Conservation (phyloP, 176 grass and related monocot genomes). For the Hordeum vulgare region MorexV3_pseudomolecules_assembly NC_058520.1:177652070-177652569, state of each 20-base stretch:
- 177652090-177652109: not conserved
- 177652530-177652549: constrained; percentile 60
- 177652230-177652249: not conserved
- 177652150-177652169: not conserved
- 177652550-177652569: constrained; percentile 90
- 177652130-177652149: not conserved
- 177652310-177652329: constrained; percentile 66
- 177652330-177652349: constrained; percentile 70
- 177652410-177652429: constrained; percentile 90
- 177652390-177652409: constrained; percentile 87
- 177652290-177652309: constrained; percentile 66
- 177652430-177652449: constrained; percentile 87
- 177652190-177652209: not conserved
- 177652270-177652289: constrained; percentile 77
- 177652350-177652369: constrained; percentile 93
- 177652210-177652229: not conserved
- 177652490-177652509: constrained; percentile 91
- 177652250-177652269: constrained; percentile 24
- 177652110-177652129: not conserved
- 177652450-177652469: constrained; percentile 73
- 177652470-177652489: constrained; percentile 85
- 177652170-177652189: not conserved
- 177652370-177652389: constrained; percentile 96
- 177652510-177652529: constrained; percentile 86
- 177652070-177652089: not conserved